These are phyloP conservation scores for Lentithecium fluviatile DNA, from an alignment of 495 filamentous ascomycete genomes.

Conservation along the genomic window DNA sequence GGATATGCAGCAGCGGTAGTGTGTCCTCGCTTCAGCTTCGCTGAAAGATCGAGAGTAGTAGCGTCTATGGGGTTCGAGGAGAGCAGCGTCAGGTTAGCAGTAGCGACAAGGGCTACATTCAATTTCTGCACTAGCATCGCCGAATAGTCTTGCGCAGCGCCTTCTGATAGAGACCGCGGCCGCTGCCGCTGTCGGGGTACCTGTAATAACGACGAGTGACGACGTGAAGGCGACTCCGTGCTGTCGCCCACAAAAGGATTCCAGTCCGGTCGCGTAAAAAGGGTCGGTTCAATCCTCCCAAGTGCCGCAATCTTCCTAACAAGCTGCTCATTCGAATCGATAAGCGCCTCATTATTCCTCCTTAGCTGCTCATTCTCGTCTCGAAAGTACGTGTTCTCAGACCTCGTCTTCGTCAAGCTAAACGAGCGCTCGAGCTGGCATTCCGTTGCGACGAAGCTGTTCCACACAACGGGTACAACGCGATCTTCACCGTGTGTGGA, in stretches of 20 bases:
- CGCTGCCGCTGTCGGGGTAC: not conserved
- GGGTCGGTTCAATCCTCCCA: not conserved
- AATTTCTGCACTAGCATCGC: no score
- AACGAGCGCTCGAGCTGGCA: conserved; percentile 1
- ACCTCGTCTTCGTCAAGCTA: not conserved
- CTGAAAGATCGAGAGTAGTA: no score
- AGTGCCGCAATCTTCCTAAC: not conserved
- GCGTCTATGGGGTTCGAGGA: no score
- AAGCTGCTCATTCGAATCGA: not conserved
- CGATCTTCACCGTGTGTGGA: not conserved
- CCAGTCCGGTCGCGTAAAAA: not conserved
- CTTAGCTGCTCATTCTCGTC: not conserved
- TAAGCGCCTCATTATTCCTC: not conserved
- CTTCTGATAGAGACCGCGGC: not conserved
- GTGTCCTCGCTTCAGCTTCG: no score
- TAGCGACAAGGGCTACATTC: no score
- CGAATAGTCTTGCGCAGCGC: no score
- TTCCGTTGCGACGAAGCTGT: not conserved
- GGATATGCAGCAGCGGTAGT: not conserved
- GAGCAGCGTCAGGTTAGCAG: no score
- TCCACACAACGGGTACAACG: not conserved
- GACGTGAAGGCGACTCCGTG: no score
- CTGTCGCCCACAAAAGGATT: no score
- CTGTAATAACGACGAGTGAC: not conserved
- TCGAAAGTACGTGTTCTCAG: not conserved